These are phyloP conservation scores for Neoconidiobolus thromboides DNA, from an alignment of 371 early-diverging fungal species.

Conservation along the genomic window DNA sequence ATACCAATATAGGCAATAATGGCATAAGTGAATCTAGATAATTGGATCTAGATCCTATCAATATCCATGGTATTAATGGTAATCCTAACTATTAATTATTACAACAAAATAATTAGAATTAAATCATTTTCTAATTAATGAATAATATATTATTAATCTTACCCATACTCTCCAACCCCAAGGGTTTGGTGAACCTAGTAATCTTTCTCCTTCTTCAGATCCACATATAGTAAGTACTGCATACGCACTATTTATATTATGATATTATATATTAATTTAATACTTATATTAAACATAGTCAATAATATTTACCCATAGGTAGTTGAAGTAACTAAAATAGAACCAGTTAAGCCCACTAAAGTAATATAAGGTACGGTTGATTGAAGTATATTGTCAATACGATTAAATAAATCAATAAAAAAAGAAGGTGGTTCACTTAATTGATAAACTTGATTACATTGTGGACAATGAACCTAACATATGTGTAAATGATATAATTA, in stretches of 20 bases:
- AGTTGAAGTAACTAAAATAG: slow-evolving; percentile 29
- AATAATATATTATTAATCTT: neutral
- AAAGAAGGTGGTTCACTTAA: slow-evolving; percentile 29
- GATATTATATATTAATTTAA: neutral
- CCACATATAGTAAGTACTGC: slow-evolving; percentile 48
- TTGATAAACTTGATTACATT: slow-evolving; percentile 42
- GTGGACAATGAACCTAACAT: slow-evolving; percentile 46
- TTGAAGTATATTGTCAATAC: slow-evolving; percentile 30
- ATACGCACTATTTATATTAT: slow-evolving; percentile 22
- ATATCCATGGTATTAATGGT: slow-evolving; percentile 36
- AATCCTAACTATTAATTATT: slow-evolving; percentile 15
- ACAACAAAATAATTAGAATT: neutral
- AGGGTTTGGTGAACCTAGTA: slow-evolving; percentile 31
- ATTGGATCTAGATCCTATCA: slow-evolving; percentile 33
- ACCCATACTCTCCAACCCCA: slow-evolving; percentile 52
- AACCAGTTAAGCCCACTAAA: slow-evolving; percentile 37
- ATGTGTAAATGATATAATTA: too few species aligned
- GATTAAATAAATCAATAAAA: slow-evolving; percentile 23
- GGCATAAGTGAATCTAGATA: slow-evolving; percentile 26
- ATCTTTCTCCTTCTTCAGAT: slow-evolving; percentile 30
- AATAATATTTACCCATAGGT: slow-evolving; percentile 29
- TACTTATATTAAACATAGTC: neutral
- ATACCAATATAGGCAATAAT: slow-evolving; percentile 22
- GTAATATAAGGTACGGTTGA: slow-evolving; percentile 40
- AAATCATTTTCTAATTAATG: neutral